These are phyloP conservation scores for Allium sativum DNA, from an alignment of 106 monocot species.

Conservation along the genomic window DNA sequence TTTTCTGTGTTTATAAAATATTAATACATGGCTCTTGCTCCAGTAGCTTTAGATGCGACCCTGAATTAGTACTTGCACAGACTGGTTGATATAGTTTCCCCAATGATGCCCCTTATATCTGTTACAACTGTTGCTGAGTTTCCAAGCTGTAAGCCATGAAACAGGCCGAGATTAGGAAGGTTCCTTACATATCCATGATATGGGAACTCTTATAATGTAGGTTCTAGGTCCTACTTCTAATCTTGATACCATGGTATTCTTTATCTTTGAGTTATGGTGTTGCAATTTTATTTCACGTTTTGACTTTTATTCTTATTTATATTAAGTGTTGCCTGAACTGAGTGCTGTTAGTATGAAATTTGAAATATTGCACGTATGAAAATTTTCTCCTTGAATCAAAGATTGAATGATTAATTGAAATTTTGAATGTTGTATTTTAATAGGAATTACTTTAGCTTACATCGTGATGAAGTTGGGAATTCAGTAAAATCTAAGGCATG, in stretches of 20 bases:
- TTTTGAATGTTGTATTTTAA: too few species aligned
- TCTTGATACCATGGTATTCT: constrained; percentile 68
- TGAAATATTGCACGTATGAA: not conserved
- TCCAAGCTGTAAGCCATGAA: constrained; percentile 60
- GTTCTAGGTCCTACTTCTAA: constrained; percentile 69
- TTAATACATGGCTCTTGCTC: too few species aligned
- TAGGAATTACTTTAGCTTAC: too few species aligned
- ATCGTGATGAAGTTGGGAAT: too few species aligned
- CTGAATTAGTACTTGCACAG: too few species aligned
- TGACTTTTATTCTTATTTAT: not conserved
- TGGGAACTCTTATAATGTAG: constrained; percentile 82
- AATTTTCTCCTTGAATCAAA: not conserved
- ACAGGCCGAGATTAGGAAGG: constrained; percentile 56
- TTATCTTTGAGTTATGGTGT: not conserved
- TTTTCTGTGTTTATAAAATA: too few species aligned
- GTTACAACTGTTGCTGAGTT: too few species aligned
- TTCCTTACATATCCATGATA: constrained; percentile 92
- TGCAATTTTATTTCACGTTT: not conserved
- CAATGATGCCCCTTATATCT: too few species aligned
- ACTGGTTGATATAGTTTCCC: too few species aligned
- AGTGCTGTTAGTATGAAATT: not conserved
- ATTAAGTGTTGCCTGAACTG: not conserved
- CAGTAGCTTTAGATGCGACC: too few species aligned
- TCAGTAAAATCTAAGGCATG: too few species aligned
- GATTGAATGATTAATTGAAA: too few species aligned